Base-by-base conservation (phyloP, 2,329 filamentous ascomycete species). In the Cladosporium sp. region DNA sequence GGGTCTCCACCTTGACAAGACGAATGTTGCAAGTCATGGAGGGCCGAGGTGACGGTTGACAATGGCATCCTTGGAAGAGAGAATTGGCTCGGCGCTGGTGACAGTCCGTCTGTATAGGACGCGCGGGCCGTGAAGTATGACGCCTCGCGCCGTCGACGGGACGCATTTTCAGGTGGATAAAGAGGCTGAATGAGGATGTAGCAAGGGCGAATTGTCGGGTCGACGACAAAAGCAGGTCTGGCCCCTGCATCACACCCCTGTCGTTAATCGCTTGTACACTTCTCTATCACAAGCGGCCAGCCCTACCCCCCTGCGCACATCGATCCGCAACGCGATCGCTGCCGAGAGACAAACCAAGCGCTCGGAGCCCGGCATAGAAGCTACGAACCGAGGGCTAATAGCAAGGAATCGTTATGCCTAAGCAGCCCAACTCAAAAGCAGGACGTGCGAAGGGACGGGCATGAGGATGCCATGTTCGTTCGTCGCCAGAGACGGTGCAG, bases 291-390 rank as follows among this genome's bases (percentile, higher is more conserved):
- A 18, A 16, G 12, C 35, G 15, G 18, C n/a, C 15, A 38, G 19
- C 35, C 19, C 19, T 18, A 19, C 19, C 38, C 38, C 38, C 38
- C 38, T 41, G 38, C 38, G 38, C 38, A 27, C 4, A 41, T 41
- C 38, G 38, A 41, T 41, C 38, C 27, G 38, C 38, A 19, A 20
- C 20, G 19, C 18, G 38, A 25, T 41, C 38, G 38, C 38, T 27
- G 27, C 38, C 38, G 32, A n/a, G 13, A 35, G 13, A 35, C 22
- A 27, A 27, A 27, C 22, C 22, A 27, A 27, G 5, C 9, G 4
- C 5, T 27, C 22, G 22, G 22, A 27, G 4, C 22, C 22, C 4
- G 22, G 22, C 22, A 27, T 9, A 27, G 5, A 4, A 9, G 22
- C 22, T 15, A 27, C 38, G n/a, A 16, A 9, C 12, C 35, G 12